Evolutionary conservation across 768 basidiomycete species (phyloP).

Genomic region (Pisolithus sp.): DNA sequence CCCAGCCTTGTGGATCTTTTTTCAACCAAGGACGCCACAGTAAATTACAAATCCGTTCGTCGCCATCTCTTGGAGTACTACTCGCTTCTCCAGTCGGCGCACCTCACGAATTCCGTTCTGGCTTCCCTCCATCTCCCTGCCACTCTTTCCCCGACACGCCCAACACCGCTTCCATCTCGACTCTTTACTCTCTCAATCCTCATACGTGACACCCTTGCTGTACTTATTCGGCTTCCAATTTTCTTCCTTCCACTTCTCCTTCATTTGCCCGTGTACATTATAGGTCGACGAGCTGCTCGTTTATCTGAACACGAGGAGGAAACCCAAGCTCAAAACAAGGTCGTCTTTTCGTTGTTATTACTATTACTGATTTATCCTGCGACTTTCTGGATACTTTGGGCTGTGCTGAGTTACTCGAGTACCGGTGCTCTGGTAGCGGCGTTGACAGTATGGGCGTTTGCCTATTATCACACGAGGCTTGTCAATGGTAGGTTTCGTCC

Average conservation of each 20-base stretch:
- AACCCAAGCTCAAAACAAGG: slow-evolving; percentile 95
- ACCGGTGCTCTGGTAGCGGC: slow-evolving; percentile 69
- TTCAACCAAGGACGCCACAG: slow-evolving; percentile 55
- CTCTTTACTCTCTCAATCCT: slow-evolving; percentile 74
- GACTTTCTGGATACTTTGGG: slow-evolving; percentile 85
- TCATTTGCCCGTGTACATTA: slow-evolving; percentile 79
- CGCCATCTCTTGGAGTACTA: slow-evolving; percentile 79
- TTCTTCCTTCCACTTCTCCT: slow-evolving; percentile 82
- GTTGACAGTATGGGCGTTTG: slow-evolving; percentile 66
- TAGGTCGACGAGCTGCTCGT: slow-evolving; percentile 68
- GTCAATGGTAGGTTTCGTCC: slow-evolving; percentile 63
- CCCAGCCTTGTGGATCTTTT: slow-evolving; percentile 83
- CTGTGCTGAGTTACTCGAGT: slow-evolving; percentile 68
- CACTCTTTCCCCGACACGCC: slow-evolving; percentile 70
- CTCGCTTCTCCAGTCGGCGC: slow-evolving; percentile 73
- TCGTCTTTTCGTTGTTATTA: slow-evolving; percentile 78
- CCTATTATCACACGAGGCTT: slow-evolving; percentile 77
- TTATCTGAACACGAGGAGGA: slow-evolving; percentile 85
- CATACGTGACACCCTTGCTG: slow-evolving; percentile 67
- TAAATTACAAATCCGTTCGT: slow-evolving; percentile 56
- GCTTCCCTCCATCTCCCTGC: slow-evolving; percentile 79
- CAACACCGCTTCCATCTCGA: slow-evolving; percentile 72
- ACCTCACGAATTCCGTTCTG: slow-evolving; percentile 80
- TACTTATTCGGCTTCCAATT: slow-evolving; percentile 74
- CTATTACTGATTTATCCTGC: slow-evolving; percentile 71